These are phyloP conservation scores for Diplogelasinospora grovesii DNA, from an alignment of 495 filamentous ascomycete species.

Conservation along the genomic window DNA sequence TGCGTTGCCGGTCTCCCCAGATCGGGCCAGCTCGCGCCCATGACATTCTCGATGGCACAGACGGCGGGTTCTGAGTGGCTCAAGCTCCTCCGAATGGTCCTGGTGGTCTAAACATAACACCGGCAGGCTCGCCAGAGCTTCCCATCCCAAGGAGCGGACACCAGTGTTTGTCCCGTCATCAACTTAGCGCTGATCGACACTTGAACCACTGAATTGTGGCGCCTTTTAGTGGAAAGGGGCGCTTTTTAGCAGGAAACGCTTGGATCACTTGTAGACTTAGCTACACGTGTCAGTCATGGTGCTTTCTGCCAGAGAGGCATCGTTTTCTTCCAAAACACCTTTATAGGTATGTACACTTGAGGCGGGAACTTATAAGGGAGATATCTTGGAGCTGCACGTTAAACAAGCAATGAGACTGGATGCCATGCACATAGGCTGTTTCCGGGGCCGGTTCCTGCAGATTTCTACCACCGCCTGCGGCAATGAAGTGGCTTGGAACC, in stretches of 20 bases:
- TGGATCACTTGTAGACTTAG: too few relatives aligned
- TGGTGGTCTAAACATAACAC: too few relatives aligned
- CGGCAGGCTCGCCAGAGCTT: background rate
- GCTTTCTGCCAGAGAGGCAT: background rate
- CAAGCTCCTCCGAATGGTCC: too few relatives aligned
- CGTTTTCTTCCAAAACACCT: background rate
- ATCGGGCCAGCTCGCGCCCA: background rate
- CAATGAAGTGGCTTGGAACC: background rate
- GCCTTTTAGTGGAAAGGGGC: constrained; percentile 7
- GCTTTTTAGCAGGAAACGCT: too few relatives aligned
- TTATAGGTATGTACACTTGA: too few relatives aligned
- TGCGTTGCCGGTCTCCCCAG: too few relatives aligned
- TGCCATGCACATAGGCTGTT: background rate
- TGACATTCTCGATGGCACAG: background rate
- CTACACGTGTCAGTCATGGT: too few relatives aligned
- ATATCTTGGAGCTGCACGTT: too few relatives aligned
- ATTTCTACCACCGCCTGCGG: background rate
- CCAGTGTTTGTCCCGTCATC: constrained; percentile 17
- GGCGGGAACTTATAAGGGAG: too few relatives aligned
- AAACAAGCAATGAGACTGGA: too few relatives aligned
- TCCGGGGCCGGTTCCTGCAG: background rate
- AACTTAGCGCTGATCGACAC: constrained; percentile 26
- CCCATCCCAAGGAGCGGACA: too few relatives aligned
- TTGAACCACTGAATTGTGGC: constrained; percentile 11
- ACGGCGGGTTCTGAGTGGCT: background rate